Evolutionary conservation across 2,329 filamentous ascomycete genomes (phyloP).

Genomic region (Graphium sp.): DNA sequence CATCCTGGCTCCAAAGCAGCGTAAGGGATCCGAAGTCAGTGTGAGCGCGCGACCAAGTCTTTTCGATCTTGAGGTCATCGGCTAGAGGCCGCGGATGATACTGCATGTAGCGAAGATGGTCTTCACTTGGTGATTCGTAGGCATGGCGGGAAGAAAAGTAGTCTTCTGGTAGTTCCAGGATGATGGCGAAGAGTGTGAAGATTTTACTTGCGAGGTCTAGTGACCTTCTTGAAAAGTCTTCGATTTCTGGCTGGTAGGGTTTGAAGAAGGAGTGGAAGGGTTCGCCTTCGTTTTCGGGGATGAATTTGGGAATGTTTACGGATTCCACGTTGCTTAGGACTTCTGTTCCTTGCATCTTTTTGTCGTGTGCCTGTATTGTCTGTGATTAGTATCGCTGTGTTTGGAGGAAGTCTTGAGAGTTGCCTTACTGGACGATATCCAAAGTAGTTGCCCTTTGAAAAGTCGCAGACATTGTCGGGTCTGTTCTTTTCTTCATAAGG

Average conservation of each 20-base stretch:
- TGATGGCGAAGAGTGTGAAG: slow-evolving; percentile 18
- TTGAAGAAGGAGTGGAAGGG: slow-evolving; percentile 18
- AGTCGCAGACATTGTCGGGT: slow-evolving; percentile 25
- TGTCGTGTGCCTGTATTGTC: slow-evolving; percentile 14
- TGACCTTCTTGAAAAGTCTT: slow-evolving; percentile 24
- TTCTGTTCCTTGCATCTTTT: slow-evolving; percentile 10
- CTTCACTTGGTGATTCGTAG: slow-evolving; percentile 32
- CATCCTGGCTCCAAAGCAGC: slow-evolving; percentile 34
- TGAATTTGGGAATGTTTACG: slow-evolving; percentile 36
- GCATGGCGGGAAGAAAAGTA: slow-evolving; percentile 32
- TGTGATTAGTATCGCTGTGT: slow-evolving; percentile 1
- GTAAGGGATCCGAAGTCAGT: slow-evolving; percentile 35
- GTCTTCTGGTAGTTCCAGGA: slow-evolving; percentile 35
- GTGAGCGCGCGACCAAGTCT: slow-evolving; percentile 17
- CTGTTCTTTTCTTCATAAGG: slow-evolving; percentile 26
- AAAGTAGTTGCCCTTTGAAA: slow-evolving; percentile 27
- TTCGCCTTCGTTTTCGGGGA: slow-evolving; percentile 16
- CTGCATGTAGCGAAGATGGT: slow-evolving; percentile 38
- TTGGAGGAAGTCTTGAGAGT: background rate
- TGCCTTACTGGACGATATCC: slow-evolving; percentile 19
- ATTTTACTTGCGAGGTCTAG: slow-evolving; percentile 12
- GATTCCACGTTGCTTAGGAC: slow-evolving; percentile 32
- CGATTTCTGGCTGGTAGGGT: slow-evolving; percentile 26
- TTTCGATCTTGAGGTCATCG: slow-evolving; percentile 18
- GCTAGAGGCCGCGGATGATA: slow-evolving; percentile 26